These are phyloP conservation scores for Beauveria medogensis DNA, from an alignment of 2,329 filamentous ascomycete genomes.

Conservation along the genomic window DNA sequence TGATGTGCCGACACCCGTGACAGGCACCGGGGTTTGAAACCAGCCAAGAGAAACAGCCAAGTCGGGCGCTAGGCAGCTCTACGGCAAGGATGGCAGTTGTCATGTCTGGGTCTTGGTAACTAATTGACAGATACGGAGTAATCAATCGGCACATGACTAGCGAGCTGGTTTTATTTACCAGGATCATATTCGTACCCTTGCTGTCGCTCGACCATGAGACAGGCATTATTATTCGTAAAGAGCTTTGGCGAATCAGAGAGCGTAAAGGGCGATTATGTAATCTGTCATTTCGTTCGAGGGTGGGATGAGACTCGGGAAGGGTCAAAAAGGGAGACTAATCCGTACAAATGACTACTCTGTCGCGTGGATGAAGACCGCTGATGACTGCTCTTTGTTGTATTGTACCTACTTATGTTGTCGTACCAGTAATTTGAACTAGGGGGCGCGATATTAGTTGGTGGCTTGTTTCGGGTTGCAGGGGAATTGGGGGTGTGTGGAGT, in stretches of 20 bases:
- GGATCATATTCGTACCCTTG: neutral
- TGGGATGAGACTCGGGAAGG: neutral
- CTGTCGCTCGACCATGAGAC: neutral
- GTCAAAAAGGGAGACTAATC: neutral
- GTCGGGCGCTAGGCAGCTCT: neutral
- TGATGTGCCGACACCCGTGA: neutral
- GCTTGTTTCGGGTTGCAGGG: slow-evolving; percentile 1
- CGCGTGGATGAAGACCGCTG: neutral
- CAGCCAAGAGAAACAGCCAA: neutral
- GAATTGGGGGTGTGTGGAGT: neutral
- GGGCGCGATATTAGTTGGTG: neutral
- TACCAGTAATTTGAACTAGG: neutral
- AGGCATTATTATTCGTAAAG: neutral
- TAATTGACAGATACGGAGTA: neutral
- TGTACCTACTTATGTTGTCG: no score
- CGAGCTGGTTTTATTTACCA: neutral
- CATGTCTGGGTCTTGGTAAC: neutral
- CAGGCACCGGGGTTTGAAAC: neutral
- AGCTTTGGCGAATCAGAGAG: neutral
- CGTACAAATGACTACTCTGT: neutral
- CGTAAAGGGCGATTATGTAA: neutral
- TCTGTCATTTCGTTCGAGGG: slow-evolving; percentile 4
- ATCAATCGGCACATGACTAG: neutral
- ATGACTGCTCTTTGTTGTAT: neutral
- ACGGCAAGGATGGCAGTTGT: neutral